Evolutionary conservation across 805 yeast genomes (phyloP), one percentile per base, ranked within the genome.

Genomic region (Teunomyces lycoperdinae): DNA sequence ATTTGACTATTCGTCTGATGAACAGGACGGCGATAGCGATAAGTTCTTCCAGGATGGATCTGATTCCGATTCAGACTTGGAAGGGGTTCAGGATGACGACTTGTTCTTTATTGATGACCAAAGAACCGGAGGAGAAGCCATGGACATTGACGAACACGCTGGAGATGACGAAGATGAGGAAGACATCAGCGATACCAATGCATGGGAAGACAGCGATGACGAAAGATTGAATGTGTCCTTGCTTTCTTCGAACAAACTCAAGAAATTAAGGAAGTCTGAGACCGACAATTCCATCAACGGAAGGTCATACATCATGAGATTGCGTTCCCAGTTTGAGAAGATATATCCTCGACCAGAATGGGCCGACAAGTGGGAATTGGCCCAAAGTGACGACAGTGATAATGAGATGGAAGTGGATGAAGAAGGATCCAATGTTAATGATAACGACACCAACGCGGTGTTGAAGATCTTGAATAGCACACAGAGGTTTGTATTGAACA

Each of bases 191-290:
- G 67, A 62, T 11, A 64, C 56, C n/a, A 58, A 53, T 30, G 79
- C 76, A 16, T 94, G 99, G 99, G 65, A 65, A 11, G 99, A 94
- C 68, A 85, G 95, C 49, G 98, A 91, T 59, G 99, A 94, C 64
- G 98, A 91, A 52, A 74, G 74, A 39, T 55, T 87, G 24, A 68
- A 71, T 16, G 75, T 92, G 5, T 80, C 94, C 1, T 66, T 94
- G 28, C 61, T 73, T 11, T 64, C 78, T 1, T 70, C 84, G 1
- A 84, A 85, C 53, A 81, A 79, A 55, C 66, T 85, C 29, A 83
- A 79, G 54, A 94, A 92, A 68, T 74, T 94, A 56, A 80, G 97
- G 58, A 74, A 76, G 42, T 63, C 79, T 0, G 84, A 76, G 48
- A 64, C 65, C 3, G 92, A 88, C 51, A 63, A 73, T 9, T 50